phyloP scores from a whole-genome alignment of 2,329 filamentous ascomycete species.

The Blastomyces gilchristii region DNA sequence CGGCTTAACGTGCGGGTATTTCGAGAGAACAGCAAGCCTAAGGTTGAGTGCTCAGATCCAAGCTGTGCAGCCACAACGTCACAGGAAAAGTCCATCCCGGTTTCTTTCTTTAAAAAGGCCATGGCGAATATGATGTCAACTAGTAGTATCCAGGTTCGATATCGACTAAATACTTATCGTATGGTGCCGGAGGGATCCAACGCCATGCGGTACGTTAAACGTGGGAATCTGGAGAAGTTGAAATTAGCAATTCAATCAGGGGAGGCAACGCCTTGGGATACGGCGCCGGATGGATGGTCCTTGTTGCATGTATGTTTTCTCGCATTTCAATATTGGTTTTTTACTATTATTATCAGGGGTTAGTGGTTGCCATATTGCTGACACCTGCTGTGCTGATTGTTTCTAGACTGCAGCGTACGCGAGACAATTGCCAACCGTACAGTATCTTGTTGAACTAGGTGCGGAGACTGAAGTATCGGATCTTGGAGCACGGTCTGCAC shows the following conservation, averaged over 20 bases:
- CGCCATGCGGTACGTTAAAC: slow-evolving; percentile 15
- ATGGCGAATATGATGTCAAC: slow-evolving; percentile 13
- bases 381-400: not conserved
- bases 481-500: slow-evolving; percentile 11
- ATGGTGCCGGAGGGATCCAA: slow-evolving; percentile 16
- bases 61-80: slow-evolving; percentile 8
- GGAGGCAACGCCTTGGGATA: slow-evolving; percentile 15
- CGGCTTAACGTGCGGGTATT: slow-evolving; percentile 6
- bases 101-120: slow-evolving; percentile 12
- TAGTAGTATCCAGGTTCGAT: slow-evolving; percentile 9
- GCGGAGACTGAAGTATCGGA: slow-evolving; percentile 14
- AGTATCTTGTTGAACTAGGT: slow-evolving; percentile 13
- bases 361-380: not conserved
- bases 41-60: slow-evolving; percentile 11
- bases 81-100: slow-evolving; percentile 3
- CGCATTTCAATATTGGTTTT: not conserved
- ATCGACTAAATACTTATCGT: slow-evolving; percentile 14
- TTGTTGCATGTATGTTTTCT: slow-evolving; percentile 13
- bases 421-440: slow-evolving; percentile 14
- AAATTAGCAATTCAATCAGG: slow-evolving; percentile 11
- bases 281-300: slow-evolving; percentile 17
- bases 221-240: slow-evolving; percentile 15
- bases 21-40: not conserved
- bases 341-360: not conserved
- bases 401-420: slow-evolving; percentile 15